A percentile compares a stretch with the other conserved stretches of the same genome.
These are phyloP conservation scores for Theileria luwenshuni DNA, from an alignment of 169 alveolate species.

Conservation along the genomic window DNA sequence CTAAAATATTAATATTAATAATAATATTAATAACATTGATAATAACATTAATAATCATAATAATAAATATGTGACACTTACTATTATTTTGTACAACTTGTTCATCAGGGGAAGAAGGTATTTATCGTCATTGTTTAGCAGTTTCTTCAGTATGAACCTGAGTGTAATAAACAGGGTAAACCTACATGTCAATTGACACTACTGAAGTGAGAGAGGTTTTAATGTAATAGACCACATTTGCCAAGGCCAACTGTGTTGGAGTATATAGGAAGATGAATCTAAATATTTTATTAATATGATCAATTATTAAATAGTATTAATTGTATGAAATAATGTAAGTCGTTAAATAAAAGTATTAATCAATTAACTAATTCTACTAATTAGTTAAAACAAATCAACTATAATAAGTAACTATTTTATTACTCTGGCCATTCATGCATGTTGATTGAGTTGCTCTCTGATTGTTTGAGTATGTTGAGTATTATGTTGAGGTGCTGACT, in stretches of 20 bases:
- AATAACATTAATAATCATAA: not conserved
- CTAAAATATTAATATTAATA: conserved; percentile 11
- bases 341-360: no score
- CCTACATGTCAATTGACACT: conserved; percentile 48
- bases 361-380: no score
- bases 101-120: conserved; percentile 1
- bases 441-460: conserved; percentile 27
- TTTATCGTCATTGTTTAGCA: conserved; percentile 35
- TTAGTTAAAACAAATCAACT: no score
- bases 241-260: conserved; percentile 63
- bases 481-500: conserved; percentile 49
- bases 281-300: not conserved
- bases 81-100: conserved; percentile 12
- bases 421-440: conserved; percentile 64
- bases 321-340: no score
- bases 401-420: no score
- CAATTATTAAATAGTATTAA: not conserved
- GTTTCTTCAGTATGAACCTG: conserved; percentile 51
- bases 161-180: not conserved
- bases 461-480: conserved; percentile 30
- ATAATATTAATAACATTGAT: not conserved
- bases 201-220: conserved; percentile 25
- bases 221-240: conserved; percentile 34
- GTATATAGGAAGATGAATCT: conserved; percentile 59
- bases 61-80: conserved; percentile 11